These are phyloP conservation scores for Suillus luteus DNA, from an alignment of 768 basidiomycete genomes.

Conservation along the genomic window DNA sequence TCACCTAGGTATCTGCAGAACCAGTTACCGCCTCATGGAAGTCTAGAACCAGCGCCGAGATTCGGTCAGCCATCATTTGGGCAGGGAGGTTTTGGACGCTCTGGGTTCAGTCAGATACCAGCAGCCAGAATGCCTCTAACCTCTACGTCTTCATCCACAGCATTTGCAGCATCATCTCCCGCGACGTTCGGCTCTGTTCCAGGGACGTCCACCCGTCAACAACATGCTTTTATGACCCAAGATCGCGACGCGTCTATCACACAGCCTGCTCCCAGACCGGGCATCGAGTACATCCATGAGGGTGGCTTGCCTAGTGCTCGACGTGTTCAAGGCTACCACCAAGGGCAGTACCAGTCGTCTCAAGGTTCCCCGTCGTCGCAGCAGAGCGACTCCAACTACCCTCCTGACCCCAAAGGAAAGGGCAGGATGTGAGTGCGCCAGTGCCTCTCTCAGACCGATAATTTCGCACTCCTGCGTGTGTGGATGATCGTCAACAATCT, in stretches of 20 bases:
- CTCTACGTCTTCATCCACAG: slow-evolving; percentile 8
- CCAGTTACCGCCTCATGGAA: slow-evolving; percentile 21
- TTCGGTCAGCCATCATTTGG: slow-evolving; percentile 32
- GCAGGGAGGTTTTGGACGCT: slow-evolving; percentile 17
- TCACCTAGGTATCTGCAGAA: slow-evolving; percentile 31
- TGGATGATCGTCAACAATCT: neutral
- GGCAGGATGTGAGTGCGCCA: slow-evolving; percentile 9
- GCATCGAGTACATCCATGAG: slow-evolving; percentile 19
- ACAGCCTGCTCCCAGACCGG: slow-evolving; percentile 15
- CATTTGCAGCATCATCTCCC: slow-evolving; percentile 17
- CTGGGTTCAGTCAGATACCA: slow-evolving; percentile 13
- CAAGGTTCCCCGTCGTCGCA: slow-evolving; percentile 25
- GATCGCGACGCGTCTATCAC: slow-evolving; percentile 10
- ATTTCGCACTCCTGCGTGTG: neutral
- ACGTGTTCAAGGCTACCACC: slow-evolving; percentile 12
- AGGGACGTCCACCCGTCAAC: neutral
- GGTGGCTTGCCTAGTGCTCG: slow-evolving; percentile 15
- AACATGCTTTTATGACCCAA: slow-evolving; percentile 12
- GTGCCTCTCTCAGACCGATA: neutral
- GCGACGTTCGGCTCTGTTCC: slow-evolving; percentile 5
- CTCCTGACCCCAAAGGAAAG: slow-evolving; percentile 15
- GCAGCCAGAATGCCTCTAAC: slow-evolving; percentile 5
- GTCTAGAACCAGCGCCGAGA: slow-evolving; percentile 12
- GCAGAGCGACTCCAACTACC: slow-evolving; percentile 18
- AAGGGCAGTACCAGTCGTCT: slow-evolving; percentile 10